These are phyloP conservation scores for Gossypium davidsonii DNA, from an alignment of 441 rosid genomes.

Conservation along the genomic window DNA sequence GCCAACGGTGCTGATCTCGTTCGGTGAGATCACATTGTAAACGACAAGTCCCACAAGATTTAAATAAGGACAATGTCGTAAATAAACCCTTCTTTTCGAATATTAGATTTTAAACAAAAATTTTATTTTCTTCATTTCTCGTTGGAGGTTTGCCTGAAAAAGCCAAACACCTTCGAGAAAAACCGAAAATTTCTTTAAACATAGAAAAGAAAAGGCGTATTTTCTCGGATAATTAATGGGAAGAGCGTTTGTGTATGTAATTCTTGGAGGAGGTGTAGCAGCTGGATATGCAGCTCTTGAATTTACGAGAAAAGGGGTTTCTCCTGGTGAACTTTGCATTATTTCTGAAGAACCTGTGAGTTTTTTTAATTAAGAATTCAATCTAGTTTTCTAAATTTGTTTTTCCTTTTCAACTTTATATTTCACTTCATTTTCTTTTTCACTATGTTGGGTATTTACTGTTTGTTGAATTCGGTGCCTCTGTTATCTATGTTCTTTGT, in stretches of 20 bases:
- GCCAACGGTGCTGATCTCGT: conserved; percentile 3
- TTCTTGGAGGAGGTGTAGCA: conserved; percentile 90
- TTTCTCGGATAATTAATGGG: conserved; percentile 43
- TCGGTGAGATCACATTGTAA: background rate
- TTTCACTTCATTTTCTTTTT: conserved; percentile 2
- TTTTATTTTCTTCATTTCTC: background rate
- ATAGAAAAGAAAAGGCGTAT: background rate
- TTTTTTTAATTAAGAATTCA: background rate
- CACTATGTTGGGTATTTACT: conserved; percentile 10
- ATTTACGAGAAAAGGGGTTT: conserved; percentile 64
- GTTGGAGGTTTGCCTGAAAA: conserved; percentile 5
- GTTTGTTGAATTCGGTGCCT: background rate
- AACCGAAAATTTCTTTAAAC: background rate
- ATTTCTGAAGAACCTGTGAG: conserved; percentile 87
- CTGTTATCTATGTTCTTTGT: background rate
- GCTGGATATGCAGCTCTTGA: conserved; percentile 97
- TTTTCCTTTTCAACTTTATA: background rate
- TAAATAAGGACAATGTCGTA: conserved; percentile 13
- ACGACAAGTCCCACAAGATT: background rate
- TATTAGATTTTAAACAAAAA: background rate
- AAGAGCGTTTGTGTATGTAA: conserved; percentile 92
- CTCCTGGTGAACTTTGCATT: conserved; percentile 87
- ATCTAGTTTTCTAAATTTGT: background rate
- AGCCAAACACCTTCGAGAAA: background rate
- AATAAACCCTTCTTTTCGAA: background rate